Evolutionary conservation across 192 early-diverging fungal species (phyloP), one percentile per base, ranked within the genome.

Genomic region (Umbelopsis ramanniana): DNA sequence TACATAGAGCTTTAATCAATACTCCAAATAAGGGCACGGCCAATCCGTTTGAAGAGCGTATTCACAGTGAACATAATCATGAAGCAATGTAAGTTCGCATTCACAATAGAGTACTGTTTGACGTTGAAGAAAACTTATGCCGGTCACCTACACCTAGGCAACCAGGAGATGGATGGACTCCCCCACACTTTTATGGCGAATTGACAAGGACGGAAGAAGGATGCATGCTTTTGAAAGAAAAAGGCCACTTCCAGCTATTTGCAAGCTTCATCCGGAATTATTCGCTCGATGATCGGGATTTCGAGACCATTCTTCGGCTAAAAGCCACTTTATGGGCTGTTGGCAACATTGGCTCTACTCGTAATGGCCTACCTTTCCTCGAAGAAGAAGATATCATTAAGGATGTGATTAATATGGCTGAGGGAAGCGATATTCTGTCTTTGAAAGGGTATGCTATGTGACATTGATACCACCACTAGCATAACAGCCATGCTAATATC

Each of bases 271-370:
- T 94, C 9, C 81, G 87, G 9, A 75, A 85, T 21, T 76, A 88
- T 69, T 76, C 74, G 35, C 50, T 77, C 12, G 82, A 86, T 47
- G 70, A 69, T 7, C 71, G 72, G 9, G 85, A 82, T 43, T 29
- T 57, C 6, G 74, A 79, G 10, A 73, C 81, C 35, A 82, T 88
- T 7, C 46, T 79, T 19, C 75, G 86, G 50, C 74, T 95, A 3
- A 95, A 95, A 69, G 85, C 93, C 3, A 84, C 89, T 6, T 63
- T 95, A 1, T 95, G 94, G 94, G 90, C 93, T 15, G 82, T 95
- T 52, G 93, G 90, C 1, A 90, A 94, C 70, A 93, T 95, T 75
- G 93, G 92, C 9, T 78, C 92, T 8, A 89, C 87, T 0, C 74
- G 70, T 1, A 84, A 82, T 33, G 93, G 93, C 0, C 70, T 93